A percentile compares a stretch with the other conserved stretches of the same genome.
Conservation (phyloP, 2,329 filamentous ascomycete species). For the Aspergillus sp. region DNA sequence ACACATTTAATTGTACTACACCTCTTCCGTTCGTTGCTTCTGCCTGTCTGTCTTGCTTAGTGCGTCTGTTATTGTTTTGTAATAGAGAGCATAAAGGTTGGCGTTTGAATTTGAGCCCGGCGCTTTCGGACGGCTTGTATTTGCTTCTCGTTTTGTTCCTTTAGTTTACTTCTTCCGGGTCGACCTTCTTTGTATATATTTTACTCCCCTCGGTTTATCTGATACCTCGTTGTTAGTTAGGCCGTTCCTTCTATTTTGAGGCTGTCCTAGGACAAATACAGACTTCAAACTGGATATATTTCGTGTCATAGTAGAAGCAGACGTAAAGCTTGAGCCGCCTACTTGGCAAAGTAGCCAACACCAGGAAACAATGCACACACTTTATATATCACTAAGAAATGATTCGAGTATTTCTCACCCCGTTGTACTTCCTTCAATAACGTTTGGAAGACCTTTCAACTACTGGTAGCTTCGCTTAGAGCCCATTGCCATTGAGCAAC, state of each 20-base stretch:
- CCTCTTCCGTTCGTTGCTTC: background rate
- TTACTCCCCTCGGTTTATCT: background rate
- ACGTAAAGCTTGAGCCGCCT: background rate
- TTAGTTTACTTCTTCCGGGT: background rate
- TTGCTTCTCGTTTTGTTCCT: background rate
- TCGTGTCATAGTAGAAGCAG: background rate
- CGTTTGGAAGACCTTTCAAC: background rate
- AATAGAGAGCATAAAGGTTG: conserved; percentile 12
- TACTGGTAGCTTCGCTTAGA: too few relatives aligned
- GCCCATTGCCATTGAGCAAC: too few relatives aligned
- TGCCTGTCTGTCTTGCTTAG: background rate
- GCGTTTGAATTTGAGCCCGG: conserved; percentile 11
- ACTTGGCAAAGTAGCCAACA: background rate
- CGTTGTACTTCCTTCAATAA: background rate
- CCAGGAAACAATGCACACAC: background rate
- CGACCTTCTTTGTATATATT: background rate
- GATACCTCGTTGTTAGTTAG: background rate
- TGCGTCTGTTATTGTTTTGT: background rate
- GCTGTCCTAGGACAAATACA: background rate
- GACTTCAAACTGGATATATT: background rate
- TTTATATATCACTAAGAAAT: too few relatives aligned
- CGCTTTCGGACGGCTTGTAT: conserved; percentile 7
- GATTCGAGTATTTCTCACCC: too few relatives aligned
- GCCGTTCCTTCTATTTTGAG: background rate
- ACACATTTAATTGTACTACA: background rate